A percentile compares a stretch with the other conserved stretches of the same genome.
phyloP scores from a whole-genome alignment of 352 stramenopile species.

The Phytophthora constricta region DNA sequence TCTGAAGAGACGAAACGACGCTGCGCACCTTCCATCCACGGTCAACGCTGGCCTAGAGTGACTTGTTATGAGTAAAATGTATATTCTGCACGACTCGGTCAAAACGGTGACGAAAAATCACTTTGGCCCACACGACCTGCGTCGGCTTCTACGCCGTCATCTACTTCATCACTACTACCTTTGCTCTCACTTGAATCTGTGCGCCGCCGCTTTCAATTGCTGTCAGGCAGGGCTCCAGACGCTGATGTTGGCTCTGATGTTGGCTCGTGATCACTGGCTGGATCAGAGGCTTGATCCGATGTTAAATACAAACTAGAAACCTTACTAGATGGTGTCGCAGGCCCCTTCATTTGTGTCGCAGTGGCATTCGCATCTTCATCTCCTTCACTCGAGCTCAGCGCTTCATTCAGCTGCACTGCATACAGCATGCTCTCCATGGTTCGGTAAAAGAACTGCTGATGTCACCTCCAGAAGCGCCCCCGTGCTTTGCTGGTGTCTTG shows the following conservation, averaged over 20 bases:
- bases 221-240: neutral
- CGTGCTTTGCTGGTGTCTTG: too few species aligned
- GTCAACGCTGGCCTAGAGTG: neutral
- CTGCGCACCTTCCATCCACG: constrained; percentile 5
- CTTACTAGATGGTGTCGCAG: neutral
- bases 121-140: too few species aligned
- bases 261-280: neutral
- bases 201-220: neutral
- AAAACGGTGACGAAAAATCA: neutral
- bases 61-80: constrained; percentile 12
- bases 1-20: neutral
- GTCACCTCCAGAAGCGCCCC: too few species aligned
- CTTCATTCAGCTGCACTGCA: too few species aligned
- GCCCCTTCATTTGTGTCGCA: neutral
- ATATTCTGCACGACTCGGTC: neutral
- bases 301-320: neutral
- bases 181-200: neutral
- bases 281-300: neutral
- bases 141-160: neutral
- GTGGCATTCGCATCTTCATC: neutral
- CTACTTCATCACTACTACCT: too few species aligned
- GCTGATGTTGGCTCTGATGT: neutral
- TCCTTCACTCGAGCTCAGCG: too few species aligned
- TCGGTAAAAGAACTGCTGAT: too few species aligned
- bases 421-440: too few species aligned